Percentiles rank a stretch among this genome's conserved stretches.
Conservation (phyloP, 179 eudicot genomes). For the Camellia oleifera region DNA sequence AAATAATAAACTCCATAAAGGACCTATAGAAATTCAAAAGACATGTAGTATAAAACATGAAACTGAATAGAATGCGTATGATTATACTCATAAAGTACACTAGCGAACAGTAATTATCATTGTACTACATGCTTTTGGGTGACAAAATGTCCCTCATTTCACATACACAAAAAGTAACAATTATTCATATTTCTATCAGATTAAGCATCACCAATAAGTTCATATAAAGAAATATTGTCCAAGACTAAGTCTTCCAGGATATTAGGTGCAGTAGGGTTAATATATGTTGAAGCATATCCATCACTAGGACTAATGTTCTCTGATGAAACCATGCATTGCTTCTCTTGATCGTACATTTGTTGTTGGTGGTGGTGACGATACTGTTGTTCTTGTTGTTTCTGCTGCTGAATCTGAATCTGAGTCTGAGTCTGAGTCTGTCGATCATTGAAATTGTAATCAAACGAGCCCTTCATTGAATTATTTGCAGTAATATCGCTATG, state of each 20-base stretch:
- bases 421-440: background rate
- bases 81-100: no score
- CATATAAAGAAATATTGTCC: constrained; percentile 10
- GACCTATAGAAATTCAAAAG: no score
- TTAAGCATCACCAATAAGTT: constrained; percentile 14
- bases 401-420: background rate
- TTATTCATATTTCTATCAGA: background rate
- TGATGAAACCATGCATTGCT: background rate
- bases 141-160: no score
- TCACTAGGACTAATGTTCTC: background rate
- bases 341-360: background rate
- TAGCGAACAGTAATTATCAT: no score
- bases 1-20: no score
- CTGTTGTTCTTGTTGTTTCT: background rate
- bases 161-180: background rate
- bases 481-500: background rate
- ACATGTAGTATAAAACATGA: no score
- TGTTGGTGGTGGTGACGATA: background rate
- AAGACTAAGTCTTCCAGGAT: background rate
- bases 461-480: background rate
- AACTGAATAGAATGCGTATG: no score
- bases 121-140: background rate
- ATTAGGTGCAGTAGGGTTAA: background rate
- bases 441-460: background rate
- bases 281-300: background rate